Conservation (phyloP, 2,329 filamentous ascomycete species). For the Ophiostoma triangulosporum region DNA sequence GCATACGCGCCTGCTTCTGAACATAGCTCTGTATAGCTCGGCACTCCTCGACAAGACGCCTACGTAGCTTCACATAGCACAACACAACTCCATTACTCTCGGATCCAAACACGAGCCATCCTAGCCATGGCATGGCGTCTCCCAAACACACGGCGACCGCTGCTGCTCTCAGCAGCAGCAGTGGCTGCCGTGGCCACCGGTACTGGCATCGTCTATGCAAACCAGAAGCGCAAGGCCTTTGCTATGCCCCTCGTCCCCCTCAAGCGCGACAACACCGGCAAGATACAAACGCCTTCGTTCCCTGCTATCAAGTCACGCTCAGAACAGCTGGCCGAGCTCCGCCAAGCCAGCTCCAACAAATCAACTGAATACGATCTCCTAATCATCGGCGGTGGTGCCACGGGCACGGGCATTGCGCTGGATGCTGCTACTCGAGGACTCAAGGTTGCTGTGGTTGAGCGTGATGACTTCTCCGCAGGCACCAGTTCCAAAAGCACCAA, state of each 20-base stretch:
- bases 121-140: slow-evolving; percentile 6
- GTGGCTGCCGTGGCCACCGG: slow-evolving; percentile 6
- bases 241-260: slow-evolving; percentile 6
- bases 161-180: slow-evolving; percentile 6
- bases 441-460: slow-evolving; percentile 68
- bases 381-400: slow-evolving; percentile 68
- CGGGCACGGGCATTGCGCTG: slow-evolving; percentile 66
- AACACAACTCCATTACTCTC: not conserved
- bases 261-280: slow-evolving; percentile 6
- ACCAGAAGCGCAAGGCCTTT: not conserved
- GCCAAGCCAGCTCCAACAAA: not conserved
- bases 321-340: slow-evolving; percentile 9
- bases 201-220: slow-evolving; percentile 1
- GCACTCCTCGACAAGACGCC: not conserved
- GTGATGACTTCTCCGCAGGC: slow-evolving; percentile 70
- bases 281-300: slow-evolving; percentile 7
- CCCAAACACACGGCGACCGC: slow-evolving; percentile 3
- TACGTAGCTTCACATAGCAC: not conserved
- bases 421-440: slow-evolving; percentile 68
- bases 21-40: not conserved
- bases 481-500: slow-evolving; percentile 83
- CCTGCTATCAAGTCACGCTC: slow-evolving; percentile 3
- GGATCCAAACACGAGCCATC: not conserved
- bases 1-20: not conserved
- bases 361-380: slow-evolving; percentile 58